Base-by-base conservation (phyloP, 352 stramenopile species). In the Globisporangium canariense region DNA sequence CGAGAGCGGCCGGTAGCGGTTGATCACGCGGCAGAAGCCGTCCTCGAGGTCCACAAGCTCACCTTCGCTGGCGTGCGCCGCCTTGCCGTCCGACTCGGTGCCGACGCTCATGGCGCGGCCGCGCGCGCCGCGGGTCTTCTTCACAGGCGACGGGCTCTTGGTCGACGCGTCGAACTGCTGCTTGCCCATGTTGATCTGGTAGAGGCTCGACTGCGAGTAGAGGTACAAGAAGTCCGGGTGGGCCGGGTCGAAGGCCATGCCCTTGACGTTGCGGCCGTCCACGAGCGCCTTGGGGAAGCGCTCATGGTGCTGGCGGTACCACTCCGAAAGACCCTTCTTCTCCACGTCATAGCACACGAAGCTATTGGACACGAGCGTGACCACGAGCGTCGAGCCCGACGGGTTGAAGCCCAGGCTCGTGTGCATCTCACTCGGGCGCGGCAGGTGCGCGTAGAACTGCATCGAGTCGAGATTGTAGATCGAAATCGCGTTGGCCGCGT, bases 391-490 rank as follows among this genome's bases (percentile, higher is more conserved):
- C 68, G 86, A 89, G 60, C 80, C 81, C 38, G 75, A 89, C 16
- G 86, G 76, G 60, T 90, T 90, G 60, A 94, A 93, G 43, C 74
- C 75, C 64, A 93, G 81, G 60, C 73, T 91, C 32, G 83, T 91
- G 73, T 91, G 81, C 79, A 91, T 94, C 47, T 88, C 83, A 34
- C 66, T 73, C 9, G 86, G 80, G 0, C 69, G 74, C 49, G 83
- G 85, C 58, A 92, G 58, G 52, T 89, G 78, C 61, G 72, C 79
- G 70, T 91, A 90, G 49, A 88, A 86, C 70, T 89, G 79, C 86
- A 94, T 93, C 67, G 86, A 89, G 77, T 94, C 86, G 28, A 94
- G 74, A 65, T 94, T 93, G 76, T 91, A 94, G 36, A 94, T 73
- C 51, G 78, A 75, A 30, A 94, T 66, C 59, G 83, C 77, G 75